Base-by-base conservation (phyloP, 2,329 filamentous ascomycete species). In the Chrysoporthe deuterocubensis region DNA sequence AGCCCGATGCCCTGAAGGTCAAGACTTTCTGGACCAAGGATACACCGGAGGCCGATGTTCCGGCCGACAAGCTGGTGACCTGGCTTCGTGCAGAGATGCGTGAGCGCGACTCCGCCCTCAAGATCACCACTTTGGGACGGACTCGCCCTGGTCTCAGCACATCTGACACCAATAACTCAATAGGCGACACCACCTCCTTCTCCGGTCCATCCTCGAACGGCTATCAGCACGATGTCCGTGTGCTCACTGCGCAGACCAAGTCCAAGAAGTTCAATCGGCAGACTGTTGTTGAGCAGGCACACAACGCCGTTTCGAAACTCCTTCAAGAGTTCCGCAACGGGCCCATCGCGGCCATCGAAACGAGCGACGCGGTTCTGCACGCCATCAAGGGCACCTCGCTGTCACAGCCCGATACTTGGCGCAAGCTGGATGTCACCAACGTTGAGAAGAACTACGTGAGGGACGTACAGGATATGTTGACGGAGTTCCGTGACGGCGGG, bases 191-290 rank as follows among this genome's bases (percentile, higher is more conserved):
- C 11, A 44, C 59, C 9, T 34, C 66, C 16, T 70, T 59, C 40
- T 62, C 66, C 13, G 76, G 87, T 56, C n/a, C 21, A 4, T 14
- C 18, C 40, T 11, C 34, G 32, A 42, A 37, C 44, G 26, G 46
- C 11, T 80, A 84, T 65, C 85, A 89, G 68, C 90, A 91, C 72
- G 91, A 95, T 66, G 94, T 98, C 58, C 90, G 92, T 69, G 90
- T 98, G n/a, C 85, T 97, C 4, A 86, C 94, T 6, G 89, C 92
- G 1, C 90, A 92, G 67, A 94, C 93, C 62, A 89, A 90, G 73
- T 93, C 90, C 78, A 97, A 97, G 80, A 98, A 97, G 81, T 92
- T 91, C 71, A 97, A 97, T 79, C 89, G 95, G 64, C 89, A 90
- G 75, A 90, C 90, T 40, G 93, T 98, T 62, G 90, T 97, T 60